Percentiles rank a stretch among this genome's conserved stretches.
phyloP scores from a whole-genome alignment of 2,329 filamentous ascomycete species.

The Fusarium sp. region DNA sequence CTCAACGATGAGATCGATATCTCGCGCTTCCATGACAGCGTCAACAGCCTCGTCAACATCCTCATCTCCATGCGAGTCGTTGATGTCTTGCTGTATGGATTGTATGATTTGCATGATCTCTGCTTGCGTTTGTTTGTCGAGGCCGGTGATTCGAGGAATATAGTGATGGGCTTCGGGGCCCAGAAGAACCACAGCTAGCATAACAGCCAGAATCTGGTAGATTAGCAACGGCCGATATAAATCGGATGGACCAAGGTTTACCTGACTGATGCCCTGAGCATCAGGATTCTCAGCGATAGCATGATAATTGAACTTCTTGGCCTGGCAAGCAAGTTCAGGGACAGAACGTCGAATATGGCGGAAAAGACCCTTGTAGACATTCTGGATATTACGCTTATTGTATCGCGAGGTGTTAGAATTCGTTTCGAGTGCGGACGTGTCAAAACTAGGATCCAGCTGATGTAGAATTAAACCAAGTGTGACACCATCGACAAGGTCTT shows the following conservation, averaged over 20 bases:
- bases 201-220: constrained; percentile 68
- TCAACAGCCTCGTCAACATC: constrained; percentile 55
- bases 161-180: constrained; percentile 67
- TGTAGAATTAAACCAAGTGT: constrained; percentile 66
- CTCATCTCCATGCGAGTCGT: constrained; percentile 52
- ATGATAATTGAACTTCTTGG: constrained; percentile 66
- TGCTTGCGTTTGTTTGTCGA: constrained; percentile 57
- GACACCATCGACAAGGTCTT: constrained; percentile 64
- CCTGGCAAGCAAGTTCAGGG: constrained; percentile 62
- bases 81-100: constrained; percentile 54
- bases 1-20: constrained; percentile 67
- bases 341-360: constrained; percentile 66
- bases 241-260: constrained; percentile 36
- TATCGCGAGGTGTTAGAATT: constrained; percentile 57
- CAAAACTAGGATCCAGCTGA: constrained; percentile 68
- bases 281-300: constrained; percentile 68
- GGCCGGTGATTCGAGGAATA: constrained; percentile 57
- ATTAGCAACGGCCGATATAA: constrained; percentile 4
- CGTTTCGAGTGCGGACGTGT: constrained; percentile 63
- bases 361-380: constrained; percentile 65
- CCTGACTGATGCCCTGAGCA: constrained; percentile 64
- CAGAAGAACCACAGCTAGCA: constrained; percentile 70
- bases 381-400: constrained; percentile 64
- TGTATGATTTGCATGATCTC: constrained; percentile 60
- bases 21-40: constrained; percentile 57